Evolutionary conservation across 768 basidiomycete species (phyloP), one percentile per base, ranked within the genome.

Genomic region (Leucosporidium scottii): DNA sequence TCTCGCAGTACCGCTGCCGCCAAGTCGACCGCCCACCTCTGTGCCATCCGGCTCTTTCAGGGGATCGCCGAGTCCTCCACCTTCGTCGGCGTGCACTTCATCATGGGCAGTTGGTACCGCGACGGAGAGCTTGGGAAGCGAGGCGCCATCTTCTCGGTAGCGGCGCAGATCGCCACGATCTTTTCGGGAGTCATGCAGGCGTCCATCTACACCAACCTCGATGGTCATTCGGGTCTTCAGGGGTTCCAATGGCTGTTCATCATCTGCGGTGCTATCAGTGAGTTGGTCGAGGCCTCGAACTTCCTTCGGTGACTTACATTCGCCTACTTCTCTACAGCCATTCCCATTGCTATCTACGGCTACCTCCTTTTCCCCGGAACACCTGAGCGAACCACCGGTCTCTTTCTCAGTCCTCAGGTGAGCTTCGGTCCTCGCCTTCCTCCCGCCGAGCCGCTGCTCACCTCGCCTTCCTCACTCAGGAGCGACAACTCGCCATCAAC

Each of bases 61-160:
- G 88, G 86, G 28, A 80, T 88, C 65, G 83, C 85, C 10, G 88
- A 89, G 77, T 83, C 87, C 0, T 87, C 87, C 12, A 89, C 87
- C 2, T 90, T 89, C 76, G 86, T 86, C 31, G 88, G 88, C 47
- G 85, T 86, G 47, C 65, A 66, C 20, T 66, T 61, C 60, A 56
- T 61, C 54, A 39, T 66, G 23, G 65, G 65, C n/a, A 6, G 53
- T 0, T 66, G 65, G 65, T 66, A 66, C 54, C 21, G 84, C 74
- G 81, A 83, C 4, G 78, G 79, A n/a, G 87, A 89, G 77, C 80
- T 88, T 8, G 87, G 86, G 13, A 86, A 86, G 72, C 83, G 87
- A 20, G 85, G 85, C 7, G 87, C 85, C 21, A 84, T 88, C 66
- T 89, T 89, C 76, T 86, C 85, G 28, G 83, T 83, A 67, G 84